These are phyloP conservation scores for Blastocystis sp. DNA, from an alignment of 352 stramenopile species.

Conservation along the genomic window DNA sequence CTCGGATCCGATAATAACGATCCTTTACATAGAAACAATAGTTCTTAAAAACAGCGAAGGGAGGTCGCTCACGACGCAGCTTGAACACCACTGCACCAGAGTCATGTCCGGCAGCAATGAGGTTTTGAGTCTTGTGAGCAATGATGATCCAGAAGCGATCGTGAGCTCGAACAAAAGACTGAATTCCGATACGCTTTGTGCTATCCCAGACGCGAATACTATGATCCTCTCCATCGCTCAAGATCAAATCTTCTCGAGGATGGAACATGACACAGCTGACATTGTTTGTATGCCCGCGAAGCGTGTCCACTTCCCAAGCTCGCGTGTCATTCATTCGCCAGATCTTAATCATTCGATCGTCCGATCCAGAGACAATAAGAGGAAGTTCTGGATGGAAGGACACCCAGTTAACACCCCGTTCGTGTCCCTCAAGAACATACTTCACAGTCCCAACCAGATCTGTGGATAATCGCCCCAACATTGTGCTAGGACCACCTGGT, in stretches of 20 bases:
- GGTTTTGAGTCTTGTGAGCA: constrained; percentile 88
- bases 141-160: constrained; percentile 97
- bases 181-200: constrained; percentile 92
- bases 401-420: constrained; percentile 98
- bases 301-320: constrained; percentile 99
- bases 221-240: constrained; percentile 97
- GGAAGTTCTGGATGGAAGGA: constrained; percentile 88
- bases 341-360: constrained; percentile 98
- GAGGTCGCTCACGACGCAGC: constrained; percentile 87
- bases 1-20: constrained; percentile 64
- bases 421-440: constrained; percentile 98
- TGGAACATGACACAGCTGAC: constrained; percentile 98
- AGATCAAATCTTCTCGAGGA: constrained; percentile 94
- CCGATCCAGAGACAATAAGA: constrained; percentile 91
- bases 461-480: constrained; percentile 67
- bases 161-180: constrained; percentile 95
- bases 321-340: constrained; percentile 98
- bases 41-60: constrained; percentile 75
- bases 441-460: constrained; percentile 99
- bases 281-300: constrained; percentile 98
- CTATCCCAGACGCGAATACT: constrained; percentile 98
- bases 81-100: constrained; percentile 99
- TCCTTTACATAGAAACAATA: constrained; percentile 93
- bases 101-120: constrained; percentile 95
- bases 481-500: not conserved